Evolutionary conservation across 225 moss, liverwort and hornwort genomes (phyloP).

Genomic region (Bryoerythrophyllum caledonicum): DNA sequence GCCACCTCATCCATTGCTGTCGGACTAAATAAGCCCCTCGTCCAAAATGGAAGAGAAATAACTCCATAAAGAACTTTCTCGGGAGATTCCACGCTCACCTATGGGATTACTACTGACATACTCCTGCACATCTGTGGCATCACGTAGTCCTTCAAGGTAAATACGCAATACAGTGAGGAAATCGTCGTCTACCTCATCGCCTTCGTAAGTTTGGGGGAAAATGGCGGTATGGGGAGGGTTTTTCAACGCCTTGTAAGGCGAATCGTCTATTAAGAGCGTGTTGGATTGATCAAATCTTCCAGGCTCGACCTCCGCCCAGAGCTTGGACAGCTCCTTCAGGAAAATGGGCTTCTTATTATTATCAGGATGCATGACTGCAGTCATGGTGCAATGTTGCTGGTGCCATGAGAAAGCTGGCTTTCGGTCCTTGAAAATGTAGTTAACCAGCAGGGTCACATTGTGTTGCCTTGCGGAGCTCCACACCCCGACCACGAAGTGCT

Average conservation of each 20-base stretch:
- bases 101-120: slow-evolving; percentile 58
- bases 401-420: slow-evolving; percentile 70
- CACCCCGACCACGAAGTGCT: slow-evolving; percentile 73
- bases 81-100: slow-evolving; percentile 64
- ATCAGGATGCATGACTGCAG: slow-evolving; percentile 71
- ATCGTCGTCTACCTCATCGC: slow-evolving; percentile 45
- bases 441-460: slow-evolving; percentile 59
- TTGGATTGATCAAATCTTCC: slow-evolving; percentile 66
- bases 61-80: slow-evolving; percentile 47
- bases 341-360: slow-evolving; percentile 72
- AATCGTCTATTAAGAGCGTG: slow-evolving; percentile 77
- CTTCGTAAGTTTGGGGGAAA: slow-evolving; percentile 69
- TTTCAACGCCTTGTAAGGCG: slow-evolving; percentile 73
- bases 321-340: slow-evolving; percentile 65
- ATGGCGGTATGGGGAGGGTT: slow-evolving; percentile 78
- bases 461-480: slow-evolving; percentile 81
- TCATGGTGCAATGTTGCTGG: slow-evolving; percentile 71
- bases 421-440: slow-evolving; percentile 52
- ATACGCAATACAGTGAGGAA: slow-evolving; percentile 50
- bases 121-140: slow-evolving; percentile 49
- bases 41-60: slow-evolving; percentile 32
- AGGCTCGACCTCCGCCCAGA: slow-evolving; percentile 56
- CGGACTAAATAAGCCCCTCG: too few relatives aligned
- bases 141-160: slow-evolving; percentile 61
- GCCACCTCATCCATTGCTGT: too few relatives aligned